Base-by-base conservation (phyloP, 2,329 filamentous ascomycete species). In the Stenocarpella maydis region DNA sequence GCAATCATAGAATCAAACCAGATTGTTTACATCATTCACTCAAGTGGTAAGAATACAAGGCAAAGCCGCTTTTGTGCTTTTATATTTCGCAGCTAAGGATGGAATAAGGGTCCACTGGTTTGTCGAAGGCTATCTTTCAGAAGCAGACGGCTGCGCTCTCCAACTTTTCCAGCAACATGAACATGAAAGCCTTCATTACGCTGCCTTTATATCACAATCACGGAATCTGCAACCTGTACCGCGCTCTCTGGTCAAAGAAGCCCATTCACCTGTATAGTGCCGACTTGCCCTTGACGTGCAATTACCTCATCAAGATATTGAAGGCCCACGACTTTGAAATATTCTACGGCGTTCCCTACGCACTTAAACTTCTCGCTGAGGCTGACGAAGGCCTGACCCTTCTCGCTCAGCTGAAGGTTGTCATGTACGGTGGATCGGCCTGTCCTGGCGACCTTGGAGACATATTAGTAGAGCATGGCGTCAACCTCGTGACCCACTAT, bases 331-430 rank as follows among this genome's bases (percentile, higher is more conserved):
- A 82, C 21, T 82, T 86, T 0, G 83, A 90, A 65, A 84, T 86
- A 24, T 85, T 91, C 39, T 85, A 90, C 68, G 84, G 82, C 3
- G 90, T 92, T 0, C 90, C 90, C 0, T 92, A 91, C 72, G 85
- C 87, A 0, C 76, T 92, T 21, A 91, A 91, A 74, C 78, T 92
- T 0, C 80, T 92, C 1, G 84, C 85, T 0, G 90, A 92, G 74
- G 83, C 84, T 0, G 79, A 85, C 0, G 82, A 85, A 21, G 90
- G 89, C 0, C 81, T 90, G 17, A 74, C 78, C 1, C 78, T 78
- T 2, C 76, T 90, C 19, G 76, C 77, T 0, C 77, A 78, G 28
- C 79, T 85, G 14, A 84, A 87, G 72, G 73, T 87, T 1, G 87
- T 90, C 21, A 80, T 88, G 73, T 89, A 85, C 71, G 87, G 84